A percentile compares a stretch with the other conserved stretches of the same genome.
Evolutionary conservation across 2,329 filamentous ascomycete genomes (phyloP).

Genomic region (Penicillium sp.): DNA sequence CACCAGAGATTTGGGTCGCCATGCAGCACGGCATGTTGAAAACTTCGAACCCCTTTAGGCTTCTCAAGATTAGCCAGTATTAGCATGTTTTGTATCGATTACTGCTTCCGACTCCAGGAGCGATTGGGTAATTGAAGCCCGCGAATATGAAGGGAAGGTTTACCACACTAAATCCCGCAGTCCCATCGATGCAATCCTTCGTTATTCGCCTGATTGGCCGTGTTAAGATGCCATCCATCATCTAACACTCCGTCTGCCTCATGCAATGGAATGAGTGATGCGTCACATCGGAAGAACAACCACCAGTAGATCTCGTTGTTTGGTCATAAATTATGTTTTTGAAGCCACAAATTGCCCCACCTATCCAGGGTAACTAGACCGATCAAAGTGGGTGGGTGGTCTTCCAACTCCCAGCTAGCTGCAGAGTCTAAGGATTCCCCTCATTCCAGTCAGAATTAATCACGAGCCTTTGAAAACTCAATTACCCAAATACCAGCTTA

Average conservation of each 20-base stretch:
- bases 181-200: background rate
- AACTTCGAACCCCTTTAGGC: background rate
- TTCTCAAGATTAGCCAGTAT: background rate
- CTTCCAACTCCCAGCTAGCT: background rate
- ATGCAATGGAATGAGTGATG: background rate
- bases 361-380: background rate
- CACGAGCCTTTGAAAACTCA: background rate
- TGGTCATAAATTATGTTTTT: background rate
- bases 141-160: background rate
- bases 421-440: background rate
- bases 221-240: background rate
- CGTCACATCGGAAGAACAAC: background rate
- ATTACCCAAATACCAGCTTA: background rate
- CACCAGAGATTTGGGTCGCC: background rate
- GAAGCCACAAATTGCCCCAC: background rate
- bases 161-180: background rate
- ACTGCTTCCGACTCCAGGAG: background rate
- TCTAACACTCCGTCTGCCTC: background rate
- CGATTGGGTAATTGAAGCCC: background rate
- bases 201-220: background rate
- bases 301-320: background rate
- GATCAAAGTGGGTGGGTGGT: background rate
- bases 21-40: background rate
- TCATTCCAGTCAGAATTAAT: background rate
- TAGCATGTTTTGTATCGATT: background rate